phyloP scores from a whole-genome alignment of 257 asterid genomes.

The Coffea eugenioides region DNA sequence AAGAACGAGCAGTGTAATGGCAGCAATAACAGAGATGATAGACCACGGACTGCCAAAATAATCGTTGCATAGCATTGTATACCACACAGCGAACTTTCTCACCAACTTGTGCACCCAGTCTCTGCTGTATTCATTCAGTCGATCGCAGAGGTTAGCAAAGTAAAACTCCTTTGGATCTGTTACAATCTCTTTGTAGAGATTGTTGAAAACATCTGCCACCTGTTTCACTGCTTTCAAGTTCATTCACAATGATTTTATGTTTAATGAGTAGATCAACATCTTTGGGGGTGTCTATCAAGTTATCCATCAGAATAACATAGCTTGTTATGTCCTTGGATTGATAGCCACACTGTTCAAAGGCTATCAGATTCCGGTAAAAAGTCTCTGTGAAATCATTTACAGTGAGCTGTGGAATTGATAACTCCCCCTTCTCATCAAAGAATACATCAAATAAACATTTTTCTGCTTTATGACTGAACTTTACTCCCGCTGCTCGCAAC shows the following conservation, averaged over 20 bases:
- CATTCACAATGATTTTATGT: slow-evolving; percentile 6
- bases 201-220: slow-evolving; percentile 33
- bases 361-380: slow-evolving; percentile 27
- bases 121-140: slow-evolving; percentile 25
- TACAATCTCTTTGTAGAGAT: slow-evolving; percentile 28
- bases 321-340: slow-evolving; percentile 23
- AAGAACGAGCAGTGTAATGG: slow-evolving; percentile 1
- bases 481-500: slow-evolving; percentile 30
- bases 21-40: slow-evolving; percentile 7
- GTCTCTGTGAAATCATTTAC: slow-evolving; percentile 28
- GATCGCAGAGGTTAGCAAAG: slow-evolving; percentile 13
- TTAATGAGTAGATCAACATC: slow-evolving; percentile 27
- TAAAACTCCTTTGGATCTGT: slow-evolving; percentile 22
- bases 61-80: slow-evolving; percentile 12
- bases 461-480: neutral
- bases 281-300: slow-evolving; percentile 25
- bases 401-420: slow-evolving; percentile 18
- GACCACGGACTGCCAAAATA: slow-evolving; percentile 23
- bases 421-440: slow-evolving; percentile 23
- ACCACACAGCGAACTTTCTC: slow-evolving; percentile 11
- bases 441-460: slow-evolving; percentile 20
- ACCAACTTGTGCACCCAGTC: slow-evolving; percentile 11
- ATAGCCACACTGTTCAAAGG: slow-evolving; percentile 31
- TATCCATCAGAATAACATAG: slow-evolving; percentile 34
- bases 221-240: slow-evolving; percentile 9